Percentiles rank a stretch among this genome's conserved stretches.
Evolutionary conservation across 768 basidiomycete genomes (phyloP).

Genomic region (Termitomyces sp.): DNA sequence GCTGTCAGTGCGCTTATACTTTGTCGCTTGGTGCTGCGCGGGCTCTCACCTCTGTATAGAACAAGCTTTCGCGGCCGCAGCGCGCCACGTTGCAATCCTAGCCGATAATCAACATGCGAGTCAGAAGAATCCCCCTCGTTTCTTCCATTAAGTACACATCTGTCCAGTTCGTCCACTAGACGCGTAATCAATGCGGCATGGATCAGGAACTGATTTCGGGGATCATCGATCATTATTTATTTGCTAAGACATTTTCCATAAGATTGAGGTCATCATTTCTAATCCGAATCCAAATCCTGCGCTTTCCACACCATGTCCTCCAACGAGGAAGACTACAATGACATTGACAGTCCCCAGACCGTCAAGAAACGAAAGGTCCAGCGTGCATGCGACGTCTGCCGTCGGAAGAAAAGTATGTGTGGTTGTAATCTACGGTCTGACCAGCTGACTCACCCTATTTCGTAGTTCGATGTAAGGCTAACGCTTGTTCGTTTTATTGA

Average conservation of each 20-base stretch:
- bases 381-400: conserved; percentile 77
- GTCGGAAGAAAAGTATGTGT: conserved; percentile 74
- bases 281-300: background rate
- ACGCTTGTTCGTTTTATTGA: background rate
- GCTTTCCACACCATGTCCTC: conserved; percentile 46
- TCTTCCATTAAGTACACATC: background rate
- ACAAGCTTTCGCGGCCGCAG: background rate
- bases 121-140: background rate
- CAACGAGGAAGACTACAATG: conserved; percentile 58
- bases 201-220: conserved; percentile 8
- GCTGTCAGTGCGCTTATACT: too few relatives aligned
- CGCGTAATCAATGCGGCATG: conserved; percentile 11
- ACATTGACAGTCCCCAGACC: conserved; percentile 33
- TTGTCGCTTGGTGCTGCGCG: background rate
- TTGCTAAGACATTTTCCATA: background rate
- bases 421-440: background rate
- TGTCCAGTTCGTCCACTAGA: background rate
- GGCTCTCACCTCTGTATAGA: background rate
- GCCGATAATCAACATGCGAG: background rate
- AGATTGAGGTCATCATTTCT: conserved; percentile 10
- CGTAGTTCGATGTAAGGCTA: conserved; percentile 59
- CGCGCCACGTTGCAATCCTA: background rate
- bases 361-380: conserved; percentile 70
- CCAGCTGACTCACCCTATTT: conserved; percentile 3
- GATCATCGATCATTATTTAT: conserved; percentile 7